Base-by-base conservation (phyloP, 2,329 filamentous ascomycete genomes). In the Ophiostoma fasciatum region DNA sequence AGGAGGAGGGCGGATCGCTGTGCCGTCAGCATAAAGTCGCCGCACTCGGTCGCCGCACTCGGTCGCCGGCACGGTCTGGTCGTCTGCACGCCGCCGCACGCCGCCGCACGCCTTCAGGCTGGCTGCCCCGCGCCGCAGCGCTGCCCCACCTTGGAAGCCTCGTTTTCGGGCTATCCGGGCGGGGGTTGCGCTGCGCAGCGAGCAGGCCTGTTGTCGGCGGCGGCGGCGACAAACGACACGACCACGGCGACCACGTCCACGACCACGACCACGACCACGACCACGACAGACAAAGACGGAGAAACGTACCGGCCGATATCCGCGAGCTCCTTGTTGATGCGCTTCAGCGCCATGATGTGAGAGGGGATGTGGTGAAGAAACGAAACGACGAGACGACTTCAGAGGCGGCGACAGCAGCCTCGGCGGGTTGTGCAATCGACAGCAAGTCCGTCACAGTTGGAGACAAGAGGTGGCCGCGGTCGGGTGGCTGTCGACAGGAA, bases 1-100 rank as follows among this genome's bases (percentile, higher is more conserved):
- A 98, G 51, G 88, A 96, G 41, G 90, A 96, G 56, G 90, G 90
- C 58, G 90, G 90, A 61, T 98, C 90, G 68, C 90, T 96, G 52
- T 45, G 20, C 10, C 10, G 20, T 22, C 10, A 22, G 20, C 5
- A 22, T 10, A 22, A 22, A n/a, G n/a, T n/a, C n/a, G n/a, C n/a
- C n/a, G n/a, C n/a, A n/a, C n/a, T n/a, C n/a, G n/a, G n/a, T n/a
- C n/a, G n/a, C n/a, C n/a, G n/a, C n/a, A n/a, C n/a, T n/a, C n/a
- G n/a, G n/a, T n/a, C n/a, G n/a, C n/a, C n/a, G n/a, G n/a, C n/a
- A n/a, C n/a, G n/a, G n/a, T n/a, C n/a, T n/a, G n/a, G n/a, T n/a
- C n/a, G n/a, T n/a, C n/a, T n/a, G n/a, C n/a, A n/a, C n/a, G n/a
- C n/a, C n/a, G n/a, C n/a, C n/a, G n/a, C n/a, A n/a, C n/a, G n/a